Evolutionary conservation across 257 asterid species (phyloP).

Genomic region (Nicotiana undulata): DNA sequence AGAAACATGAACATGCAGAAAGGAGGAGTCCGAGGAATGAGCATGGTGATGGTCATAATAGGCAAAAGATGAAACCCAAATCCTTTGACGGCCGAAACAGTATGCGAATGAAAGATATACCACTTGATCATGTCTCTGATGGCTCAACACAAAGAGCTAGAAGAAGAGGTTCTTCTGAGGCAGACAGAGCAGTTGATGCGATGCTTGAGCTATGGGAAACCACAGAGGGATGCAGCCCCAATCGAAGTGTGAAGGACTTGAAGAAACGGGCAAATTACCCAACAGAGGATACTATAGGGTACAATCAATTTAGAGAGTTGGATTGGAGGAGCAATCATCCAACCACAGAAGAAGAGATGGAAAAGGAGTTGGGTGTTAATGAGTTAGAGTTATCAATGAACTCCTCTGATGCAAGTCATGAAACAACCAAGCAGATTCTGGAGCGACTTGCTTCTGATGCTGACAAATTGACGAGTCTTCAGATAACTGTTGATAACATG

Average conservation of each 20-base stretch:
- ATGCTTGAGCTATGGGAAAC: slow-evolving; percentile 89
- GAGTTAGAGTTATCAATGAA: slow-evolving; percentile 39
- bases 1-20: slow-evolving; percentile 16
- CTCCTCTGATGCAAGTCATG: slow-evolving; percentile 30
- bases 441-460: slow-evolving; percentile 64
- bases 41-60: slow-evolving; percentile 27
- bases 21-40: slow-evolving; percentile 18
- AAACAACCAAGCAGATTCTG: slow-evolving; percentile 38
- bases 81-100: slow-evolving; percentile 32
- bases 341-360: slow-evolving; percentile 58
- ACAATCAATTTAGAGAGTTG: slow-evolving; percentile 26
- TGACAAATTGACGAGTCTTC: slow-evolving; percentile 47
- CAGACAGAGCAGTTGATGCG: slow-evolving; percentile 40
- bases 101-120: slow-evolving; percentile 70
- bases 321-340: slow-evolving; percentile 42
- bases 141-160: slow-evolving; percentile 19
- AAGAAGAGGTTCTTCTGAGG: slow-evolving; percentile 21
- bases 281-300: slow-evolving; percentile 37
- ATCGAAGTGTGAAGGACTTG: slow-evolving; percentile 34
- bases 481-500: slow-evolving; percentile 39
- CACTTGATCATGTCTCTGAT: slow-evolving; percentile 69
- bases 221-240: slow-evolving; percentile 29
- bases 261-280: slow-evolving; percentile 20
- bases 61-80: slow-evolving; percentile 37
- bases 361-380: slow-evolving; percentile 64